phyloP scores from a whole-genome alignment of 2,329 filamentous ascomycete species.

The Waltergamsia citrina region DNA sequence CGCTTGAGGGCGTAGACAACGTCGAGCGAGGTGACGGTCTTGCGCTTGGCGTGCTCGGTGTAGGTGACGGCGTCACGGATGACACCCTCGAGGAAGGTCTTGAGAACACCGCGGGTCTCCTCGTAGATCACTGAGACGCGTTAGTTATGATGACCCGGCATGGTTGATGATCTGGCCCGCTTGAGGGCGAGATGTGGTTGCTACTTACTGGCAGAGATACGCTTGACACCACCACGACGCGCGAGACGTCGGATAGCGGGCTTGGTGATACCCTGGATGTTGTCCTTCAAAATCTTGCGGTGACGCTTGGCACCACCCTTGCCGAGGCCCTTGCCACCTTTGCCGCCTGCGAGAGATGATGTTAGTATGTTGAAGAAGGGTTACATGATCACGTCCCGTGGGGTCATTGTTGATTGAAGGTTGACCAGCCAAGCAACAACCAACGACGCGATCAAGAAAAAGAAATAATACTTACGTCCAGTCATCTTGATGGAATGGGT shows the following conservation, averaged over 20 bases:
- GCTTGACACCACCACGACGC: slow-evolving; percentile 99
- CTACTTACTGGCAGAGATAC: slow-evolving; percentile 85
- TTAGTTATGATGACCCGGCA: too few species aligned
- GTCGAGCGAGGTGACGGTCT: slow-evolving; percentile 65
- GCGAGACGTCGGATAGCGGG: slow-evolving; percentile 96
- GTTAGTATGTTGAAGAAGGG: slow-evolving; percentile 3
- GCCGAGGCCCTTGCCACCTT: slow-evolving; percentile 95
- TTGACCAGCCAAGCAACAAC: too few species aligned
- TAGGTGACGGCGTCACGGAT: slow-evolving; percentile 72
- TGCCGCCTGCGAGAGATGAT: slow-evolving; percentile 57
- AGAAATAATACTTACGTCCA: slow-evolving; percentile 57
- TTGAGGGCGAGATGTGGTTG: too few species aligned
- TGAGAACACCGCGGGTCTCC: slow-evolving; percentile 68
- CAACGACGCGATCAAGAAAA: slow-evolving; percentile 5
- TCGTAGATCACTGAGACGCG: slow-evolving; percentile 57
- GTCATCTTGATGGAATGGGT: slow-evolving; percentile 49
- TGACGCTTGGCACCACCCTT: slow-evolving; percentile 99
- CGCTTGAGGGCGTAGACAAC: slow-evolving; percentile 61
- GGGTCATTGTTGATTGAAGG: too few species aligned
- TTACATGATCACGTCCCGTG: too few species aligned
- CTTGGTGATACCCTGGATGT: slow-evolving; percentile 99
- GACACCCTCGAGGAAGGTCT: slow-evolving; percentile 69
- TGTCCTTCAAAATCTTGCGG: slow-evolving; percentile 98
- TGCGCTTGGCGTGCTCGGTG: slow-evolving; percentile 74
- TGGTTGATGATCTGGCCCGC: too few species aligned